These are phyloP conservation scores for Sedum album DNA, from an alignment of 164 flowering plant genomes.

Conservation along the genomic window DNA sequence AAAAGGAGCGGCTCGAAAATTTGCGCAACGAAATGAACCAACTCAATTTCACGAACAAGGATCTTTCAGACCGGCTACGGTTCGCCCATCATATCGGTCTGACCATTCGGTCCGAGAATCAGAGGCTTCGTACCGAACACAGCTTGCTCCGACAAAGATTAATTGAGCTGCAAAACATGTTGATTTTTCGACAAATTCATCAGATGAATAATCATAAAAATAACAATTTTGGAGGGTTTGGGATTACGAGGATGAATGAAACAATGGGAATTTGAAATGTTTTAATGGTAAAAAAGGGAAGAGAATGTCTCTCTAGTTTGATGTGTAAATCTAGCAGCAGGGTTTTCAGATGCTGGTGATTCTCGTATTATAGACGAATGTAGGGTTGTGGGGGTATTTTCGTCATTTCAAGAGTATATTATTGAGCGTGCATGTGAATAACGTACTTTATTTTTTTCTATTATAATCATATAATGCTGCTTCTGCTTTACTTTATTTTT, in stretches of 20 bases:
- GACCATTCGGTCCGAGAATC: slow-evolving; percentile 35
- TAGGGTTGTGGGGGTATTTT: not conserved
- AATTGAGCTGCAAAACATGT: slow-evolving; percentile 32
- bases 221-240: not conserved
- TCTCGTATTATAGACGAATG: not conserved
- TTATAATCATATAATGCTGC: not conserved
- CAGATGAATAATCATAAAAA: slow-evolving; percentile 10
- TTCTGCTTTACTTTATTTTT: too few species aligned
- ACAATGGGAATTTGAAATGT: not conserved
- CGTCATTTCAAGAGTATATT: not conserved
- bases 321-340: slow-evolving; percentile 6
- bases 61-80: slow-evolving; percentile 40
- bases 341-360: not conserved
- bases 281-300: not conserved
- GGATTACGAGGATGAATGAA: not conserved
- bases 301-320: not conserved
- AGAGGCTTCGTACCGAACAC: slow-evolving; percentile 39
- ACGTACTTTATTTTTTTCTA: not conserved
- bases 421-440: not conserved
- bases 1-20: slow-evolving; percentile 65
- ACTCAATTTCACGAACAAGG: slow-evolving; percentile 43
- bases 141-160: slow-evolving; percentile 32
- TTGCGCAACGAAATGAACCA: slow-evolving; percentile 56
- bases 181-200: slow-evolving; percentile 37
- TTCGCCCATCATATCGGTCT: slow-evolving; percentile 22